Base-by-base conservation (phyloP, 306 rosid species). In the Quercus alba region DNA sequence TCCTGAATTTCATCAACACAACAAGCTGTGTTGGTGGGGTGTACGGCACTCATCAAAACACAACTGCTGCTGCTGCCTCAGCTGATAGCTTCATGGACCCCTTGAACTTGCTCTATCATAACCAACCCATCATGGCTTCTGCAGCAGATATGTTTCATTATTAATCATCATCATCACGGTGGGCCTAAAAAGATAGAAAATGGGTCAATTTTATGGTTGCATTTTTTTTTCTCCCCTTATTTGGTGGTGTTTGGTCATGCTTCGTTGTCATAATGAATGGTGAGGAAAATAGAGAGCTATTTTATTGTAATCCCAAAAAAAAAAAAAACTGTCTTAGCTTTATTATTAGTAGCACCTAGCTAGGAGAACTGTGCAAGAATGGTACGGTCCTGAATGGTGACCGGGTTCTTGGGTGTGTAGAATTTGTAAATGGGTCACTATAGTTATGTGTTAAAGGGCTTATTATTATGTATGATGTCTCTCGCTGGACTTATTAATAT, bases 91-190 rank as follows among this genome's bases (percentile, higher is more conserved):
- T 82, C 78, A 77, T 87, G 82, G 85, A 86, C 71, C 86, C 88
- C 31, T 72, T 82, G 86, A 89, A 88, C 83, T 55, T 90, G 83
- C 58, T 83, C 8, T 71, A 70, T 62, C 74, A 78, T 12, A 91
- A 88, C 75, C 99, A 90, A 68, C 97, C 97, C 77, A 88, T 94
- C 67, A 75, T 84, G 90, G 94, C 92, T 49, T 69, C 91, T 35
- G 41, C 41, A 33, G 85, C 91, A 12, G 87, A 90, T 79, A 88
- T 94, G 83, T 82, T 89, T 73, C 87, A 61, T 75, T 88, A 89
- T 78, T 88, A 82, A 82, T 20, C 33, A 51, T 64, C 35, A n/a
- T 18, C 67, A 69, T 70, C 20, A 58, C 55, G 51, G 77, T 4
- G 56, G 38, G 35, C 13, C 26, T 31, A 15, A 28, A 8, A 25